A percentile compares a stretch with the other conserved stretches of the same genome.
phyloP scores from a whole-genome alignment of 805 yeast genomes.

The Suhomyces faveliae region DNA sequence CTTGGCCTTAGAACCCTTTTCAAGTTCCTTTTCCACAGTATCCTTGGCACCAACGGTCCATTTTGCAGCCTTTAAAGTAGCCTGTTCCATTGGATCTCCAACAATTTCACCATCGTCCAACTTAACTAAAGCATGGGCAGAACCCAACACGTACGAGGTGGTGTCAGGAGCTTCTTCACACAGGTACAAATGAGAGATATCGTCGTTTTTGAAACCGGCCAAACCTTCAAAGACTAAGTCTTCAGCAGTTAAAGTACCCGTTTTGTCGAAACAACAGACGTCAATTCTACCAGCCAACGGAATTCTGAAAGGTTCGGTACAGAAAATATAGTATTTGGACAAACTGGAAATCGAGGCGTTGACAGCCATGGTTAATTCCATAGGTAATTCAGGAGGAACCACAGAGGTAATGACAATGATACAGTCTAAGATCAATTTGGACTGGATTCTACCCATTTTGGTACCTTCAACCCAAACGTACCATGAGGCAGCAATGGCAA shows the following conservation, averaged over 20 bases:
- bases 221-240: constrained; percentile 94
- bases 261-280: constrained; percentile 97
- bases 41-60: constrained; percentile 85
- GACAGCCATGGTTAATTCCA: constrained; percentile 98
- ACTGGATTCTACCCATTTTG: constrained; percentile 90
- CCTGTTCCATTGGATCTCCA: constrained; percentile 99
- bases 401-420: constrained; percentile 94
- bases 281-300: constrained; percentile 98
- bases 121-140: constrained; percentile 94
- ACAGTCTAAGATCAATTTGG: constrained; percentile 92
- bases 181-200: constrained; percentile 54
- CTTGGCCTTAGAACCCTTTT: constrained; percentile 18
- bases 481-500: constrained; percentile 95
- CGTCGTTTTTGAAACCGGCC: constrained; percentile 67
- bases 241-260: constrained; percentile 97
- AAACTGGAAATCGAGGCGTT: constrained; percentile 86
- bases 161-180: constrained; percentile 64
- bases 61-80: constrained; percentile 81
- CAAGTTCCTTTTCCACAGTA: constrained; percentile 48
- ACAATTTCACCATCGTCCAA: constrained; percentile 96
- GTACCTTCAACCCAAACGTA: constrained; percentile 99
- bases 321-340: constrained; percentile 83
- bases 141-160: constrained; percentile 75
- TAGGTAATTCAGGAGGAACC: constrained; percentile 98
- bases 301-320: constrained; percentile 98